A percentile compares a stretch with the other conserved stretches of the same genome.
Evolutionary conservation across 441 rosid species (phyloP).

Genomic region (Pelargonium fulgidum): DNA sequence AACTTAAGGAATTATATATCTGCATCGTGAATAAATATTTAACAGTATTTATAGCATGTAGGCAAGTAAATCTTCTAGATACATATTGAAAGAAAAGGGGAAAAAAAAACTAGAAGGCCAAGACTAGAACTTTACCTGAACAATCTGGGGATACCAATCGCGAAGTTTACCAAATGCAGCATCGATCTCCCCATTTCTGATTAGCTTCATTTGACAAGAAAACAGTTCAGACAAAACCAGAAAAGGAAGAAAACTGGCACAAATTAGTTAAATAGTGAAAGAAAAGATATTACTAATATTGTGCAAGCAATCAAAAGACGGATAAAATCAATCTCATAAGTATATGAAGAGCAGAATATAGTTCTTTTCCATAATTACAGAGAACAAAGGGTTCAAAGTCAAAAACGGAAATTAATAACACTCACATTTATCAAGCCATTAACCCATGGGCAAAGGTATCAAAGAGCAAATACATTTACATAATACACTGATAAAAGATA

Average conservation of each 20-base stretch:
- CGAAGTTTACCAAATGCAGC: slow-evolving; percentile 53
- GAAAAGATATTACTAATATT: not conserved
- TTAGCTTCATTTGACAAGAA: slow-evolving; percentile 44
- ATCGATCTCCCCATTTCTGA: slow-evolving; percentile 76
- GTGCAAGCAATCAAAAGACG: not conserved
- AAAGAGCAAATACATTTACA: not conserved
- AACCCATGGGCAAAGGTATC: not conserved
- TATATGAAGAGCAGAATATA: not conserved
- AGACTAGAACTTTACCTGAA: slow-evolving; percentile 44
- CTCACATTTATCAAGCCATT: not conserved
- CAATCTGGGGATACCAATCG: slow-evolving; percentile 74
- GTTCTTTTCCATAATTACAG: not conserved
- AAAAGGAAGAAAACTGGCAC: not conserved
- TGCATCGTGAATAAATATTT: not conserved
- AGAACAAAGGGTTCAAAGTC: not conserved
- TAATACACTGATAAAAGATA: not conserved
- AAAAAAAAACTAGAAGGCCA: not conserved
- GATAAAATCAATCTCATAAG: not conserved
- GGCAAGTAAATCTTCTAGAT: slow-evolving; percentile 1
- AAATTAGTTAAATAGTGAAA: not conserved
- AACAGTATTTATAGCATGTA: not conserved
- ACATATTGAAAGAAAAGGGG: not conserved
- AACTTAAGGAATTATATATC: not conserved
- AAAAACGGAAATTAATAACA: not conserved
- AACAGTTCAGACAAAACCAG: slow-evolving; percentile 19